Base-by-base conservation (phyloP, 305 asterid genomes). In the Fraxinus sp. region DNA sequence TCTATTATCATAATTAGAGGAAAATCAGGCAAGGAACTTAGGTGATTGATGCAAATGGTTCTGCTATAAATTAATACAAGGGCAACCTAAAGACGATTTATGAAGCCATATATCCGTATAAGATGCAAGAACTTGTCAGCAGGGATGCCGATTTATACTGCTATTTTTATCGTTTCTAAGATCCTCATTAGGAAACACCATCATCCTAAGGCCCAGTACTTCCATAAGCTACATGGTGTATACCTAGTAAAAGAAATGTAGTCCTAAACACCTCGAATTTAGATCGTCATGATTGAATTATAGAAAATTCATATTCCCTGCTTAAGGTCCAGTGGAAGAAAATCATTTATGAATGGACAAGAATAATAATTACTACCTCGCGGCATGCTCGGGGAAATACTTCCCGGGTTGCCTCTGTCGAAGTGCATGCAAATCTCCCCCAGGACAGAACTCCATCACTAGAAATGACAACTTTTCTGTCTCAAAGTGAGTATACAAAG, bases 391-490 rank as follows among this genome's bases (percentile, higher is more conserved):
- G 0, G 90, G 84, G 44, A 90, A 90, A 83, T 74, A 83, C 77
- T 88, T 90, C 39, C 93, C 93, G 2, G 93, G 89, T 83, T 90
- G 93, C 39, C 84, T 87, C 76, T 90, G 93, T 59, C 93, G 81
- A 81, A 90, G 91, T 18, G 88, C 90, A 41, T 90, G 93, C 70
- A 90, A 83, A 85, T 90, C 93, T 79, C 93, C 93, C 16, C 93
- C 93, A 20, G 93, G 90, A 70, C 93, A 90, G 66, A 84, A 90
- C 85, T 90, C 93, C 93, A 88, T 90, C 57, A 90, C 91, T 87
- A 90, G 86, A 84, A 90, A 90, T 35, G 91, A 87, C 72, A 86
- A 85, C 64, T 86, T 90, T 24, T 87, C 93, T 7, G 90, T 88
- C 82, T 90, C 93, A 41, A 90, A 90, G 81, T 90, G 91, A 6